phyloP scores from a whole-genome alignment of 2,329 filamentous ascomycete genomes.

The Albifimbria verrucaria region DNA sequence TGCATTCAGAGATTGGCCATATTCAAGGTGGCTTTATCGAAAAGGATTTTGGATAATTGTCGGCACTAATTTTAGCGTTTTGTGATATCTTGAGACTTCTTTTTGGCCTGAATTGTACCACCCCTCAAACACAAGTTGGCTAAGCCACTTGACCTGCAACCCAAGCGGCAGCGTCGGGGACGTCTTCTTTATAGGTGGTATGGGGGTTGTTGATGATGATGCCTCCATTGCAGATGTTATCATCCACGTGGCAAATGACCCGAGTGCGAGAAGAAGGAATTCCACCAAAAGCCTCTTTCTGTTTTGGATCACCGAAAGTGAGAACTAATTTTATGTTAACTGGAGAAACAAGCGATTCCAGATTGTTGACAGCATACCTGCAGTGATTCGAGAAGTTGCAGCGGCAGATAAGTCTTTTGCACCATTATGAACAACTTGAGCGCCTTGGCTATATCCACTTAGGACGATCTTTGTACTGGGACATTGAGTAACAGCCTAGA shows the following conservation, averaged over 20 bases:
- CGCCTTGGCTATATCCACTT: slow-evolving; percentile 43
- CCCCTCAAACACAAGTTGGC: too few species aligned
- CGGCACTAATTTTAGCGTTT: too few species aligned
- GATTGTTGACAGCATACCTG: slow-evolving; percentile 3
- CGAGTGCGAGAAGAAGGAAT: not conserved
- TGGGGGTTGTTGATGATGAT: not conserved
- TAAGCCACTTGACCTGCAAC: not conserved
- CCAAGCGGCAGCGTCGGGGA: not conserved
- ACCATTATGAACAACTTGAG: slow-evolving; percentile 40
- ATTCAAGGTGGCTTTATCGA: too few species aligned
- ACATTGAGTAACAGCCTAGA: slow-evolving; percentile 35
- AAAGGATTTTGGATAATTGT: too few species aligned
- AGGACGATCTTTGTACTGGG: slow-evolving; percentile 43
- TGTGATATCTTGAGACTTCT: too few species aligned
- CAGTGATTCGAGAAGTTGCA: slow-evolving; percentile 20
- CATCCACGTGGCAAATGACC: not conserved
- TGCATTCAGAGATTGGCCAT: too few species aligned
- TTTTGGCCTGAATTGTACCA: too few species aligned
- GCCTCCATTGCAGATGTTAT: not conserved
- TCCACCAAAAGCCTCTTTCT: not conserved
- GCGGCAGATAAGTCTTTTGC: slow-evolving; percentile 34
- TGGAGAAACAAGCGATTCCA: not conserved
- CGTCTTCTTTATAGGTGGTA: not conserved
- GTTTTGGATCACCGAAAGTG: not conserved
- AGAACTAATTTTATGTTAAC: not conserved